phyloP scores from a whole-genome alignment of 768 basidiomycete species.

The Boletus speciosus region DNA sequence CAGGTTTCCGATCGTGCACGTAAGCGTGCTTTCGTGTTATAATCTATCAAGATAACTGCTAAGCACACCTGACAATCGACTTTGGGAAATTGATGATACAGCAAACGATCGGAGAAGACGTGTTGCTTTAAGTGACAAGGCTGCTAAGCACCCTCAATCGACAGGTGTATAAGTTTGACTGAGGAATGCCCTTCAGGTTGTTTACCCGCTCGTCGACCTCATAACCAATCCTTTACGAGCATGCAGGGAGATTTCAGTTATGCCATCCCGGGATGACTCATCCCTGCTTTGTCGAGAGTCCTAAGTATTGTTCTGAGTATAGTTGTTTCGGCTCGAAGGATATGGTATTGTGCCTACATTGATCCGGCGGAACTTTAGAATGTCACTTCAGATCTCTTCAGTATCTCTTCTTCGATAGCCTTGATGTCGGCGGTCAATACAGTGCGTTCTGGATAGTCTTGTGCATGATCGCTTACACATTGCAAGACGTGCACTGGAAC shows the following conservation, averaged over 20 bases:
- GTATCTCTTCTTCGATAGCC: background rate
- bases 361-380: background rate
- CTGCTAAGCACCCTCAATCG: background rate
- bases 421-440: background rate
- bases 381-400: background rate
- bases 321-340: background rate
- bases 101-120: background rate
- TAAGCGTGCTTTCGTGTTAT: background rate
- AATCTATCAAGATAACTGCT: background rate
- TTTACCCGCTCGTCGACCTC: background rate
- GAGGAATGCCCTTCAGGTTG: background rate
- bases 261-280: background rate
- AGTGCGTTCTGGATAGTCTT: background rate
- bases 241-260: background rate
- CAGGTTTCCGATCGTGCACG: slow-evolving; percentile 5
- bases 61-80: no score
- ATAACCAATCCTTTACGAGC: background rate
- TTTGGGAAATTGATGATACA: no score
- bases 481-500: slow-evolving; percentile 6
- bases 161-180: background rate
- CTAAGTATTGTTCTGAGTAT: background rate
- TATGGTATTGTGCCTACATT: background rate
- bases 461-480: slow-evolving; percentile 1
- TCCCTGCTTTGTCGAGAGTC: background rate
- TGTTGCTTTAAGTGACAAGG: background rate